A percentile compares a stretch with the other conserved stretches of the same genome.
Conservation (phyloP, 305 asterid genomes). For the Solanum aculeatissimum region DNA sequence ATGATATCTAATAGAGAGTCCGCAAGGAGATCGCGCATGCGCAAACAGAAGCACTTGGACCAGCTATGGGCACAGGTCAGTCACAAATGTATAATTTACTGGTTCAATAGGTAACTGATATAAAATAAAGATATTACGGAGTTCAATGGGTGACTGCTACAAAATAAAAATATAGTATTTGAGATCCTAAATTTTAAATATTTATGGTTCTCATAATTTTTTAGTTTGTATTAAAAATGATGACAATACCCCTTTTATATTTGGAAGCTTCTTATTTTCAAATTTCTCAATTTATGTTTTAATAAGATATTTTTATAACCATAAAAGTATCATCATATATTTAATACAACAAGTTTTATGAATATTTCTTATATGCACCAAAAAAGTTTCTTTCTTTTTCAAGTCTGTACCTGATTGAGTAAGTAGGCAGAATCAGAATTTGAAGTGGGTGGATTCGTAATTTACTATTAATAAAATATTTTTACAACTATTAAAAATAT, state of each 20-base stretch:
- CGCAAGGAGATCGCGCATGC: conserved; percentile 87
- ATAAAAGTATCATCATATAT: too few relatives aligned
- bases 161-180: too few relatives aligned
- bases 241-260: not conserved
- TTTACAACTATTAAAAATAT: not conserved
- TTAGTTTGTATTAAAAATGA: not conserved
- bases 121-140: too few relatives aligned
- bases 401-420: not conserved
- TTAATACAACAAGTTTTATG: not conserved
- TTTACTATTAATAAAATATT: not conserved
- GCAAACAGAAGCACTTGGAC: conserved; percentile 83
- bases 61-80: conserved; percentile 73
- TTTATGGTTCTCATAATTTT: not conserved
- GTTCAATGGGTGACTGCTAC: too few relatives aligned
- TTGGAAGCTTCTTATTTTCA: not conserved
- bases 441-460: too few relatives aligned
- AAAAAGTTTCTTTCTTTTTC: too few relatives aligned
- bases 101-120: too few relatives aligned
- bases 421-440: too few relatives aligned
- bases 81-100: not conserved
- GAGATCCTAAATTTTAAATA: too few relatives aligned
- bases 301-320: too few relatives aligned
- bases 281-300: not conserved
- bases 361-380: not conserved
- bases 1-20: conserved; percentile 93